phyloP scores from a whole-genome alignment of 1,284 basidiomycete species.

The Salmacisia buchloeana region DNA sequence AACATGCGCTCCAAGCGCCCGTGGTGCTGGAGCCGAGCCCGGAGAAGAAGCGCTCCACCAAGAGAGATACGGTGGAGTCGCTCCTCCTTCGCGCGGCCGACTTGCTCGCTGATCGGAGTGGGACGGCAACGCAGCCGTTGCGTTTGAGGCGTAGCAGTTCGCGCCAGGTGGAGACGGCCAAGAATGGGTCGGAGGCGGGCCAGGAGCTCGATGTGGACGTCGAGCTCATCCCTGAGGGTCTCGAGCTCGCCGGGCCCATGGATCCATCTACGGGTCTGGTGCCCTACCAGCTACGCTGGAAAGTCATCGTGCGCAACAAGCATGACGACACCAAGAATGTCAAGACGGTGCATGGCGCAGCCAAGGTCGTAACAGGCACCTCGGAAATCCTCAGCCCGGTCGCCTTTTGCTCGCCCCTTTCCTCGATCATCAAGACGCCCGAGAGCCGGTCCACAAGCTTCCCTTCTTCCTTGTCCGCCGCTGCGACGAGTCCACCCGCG shows the following conservation, averaged over 20 bases:
- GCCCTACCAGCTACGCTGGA: neutral
- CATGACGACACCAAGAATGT: neutral
- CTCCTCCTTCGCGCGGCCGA: neutral
- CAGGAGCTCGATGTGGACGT: neutral
- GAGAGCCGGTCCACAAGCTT: neutral
- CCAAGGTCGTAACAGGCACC: neutral
- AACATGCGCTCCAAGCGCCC: neutral
- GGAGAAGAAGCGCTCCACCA: neutral
- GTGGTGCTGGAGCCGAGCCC: neutral
- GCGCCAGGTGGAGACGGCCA: too few species aligned
- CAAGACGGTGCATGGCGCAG: neutral
- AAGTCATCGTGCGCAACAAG: neutral
- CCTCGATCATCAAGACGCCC: neutral
- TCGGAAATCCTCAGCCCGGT: neutral
- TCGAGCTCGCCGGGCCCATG: neutral
- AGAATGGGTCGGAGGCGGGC: neutral
- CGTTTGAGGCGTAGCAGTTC: neutral
- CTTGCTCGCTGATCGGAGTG: neutral
- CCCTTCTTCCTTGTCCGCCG: neutral
- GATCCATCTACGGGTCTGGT: neutral
- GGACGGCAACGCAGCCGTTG: neutral
- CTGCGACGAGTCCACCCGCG: neutral
- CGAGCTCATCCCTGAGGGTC: neutral
- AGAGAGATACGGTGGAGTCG: slow-evolving; percentile 5
- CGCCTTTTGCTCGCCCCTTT: neutral